Base-by-base conservation (phyloP, 2,329 filamentous ascomycete species). In the Arthrocladium fulminans region DNA sequence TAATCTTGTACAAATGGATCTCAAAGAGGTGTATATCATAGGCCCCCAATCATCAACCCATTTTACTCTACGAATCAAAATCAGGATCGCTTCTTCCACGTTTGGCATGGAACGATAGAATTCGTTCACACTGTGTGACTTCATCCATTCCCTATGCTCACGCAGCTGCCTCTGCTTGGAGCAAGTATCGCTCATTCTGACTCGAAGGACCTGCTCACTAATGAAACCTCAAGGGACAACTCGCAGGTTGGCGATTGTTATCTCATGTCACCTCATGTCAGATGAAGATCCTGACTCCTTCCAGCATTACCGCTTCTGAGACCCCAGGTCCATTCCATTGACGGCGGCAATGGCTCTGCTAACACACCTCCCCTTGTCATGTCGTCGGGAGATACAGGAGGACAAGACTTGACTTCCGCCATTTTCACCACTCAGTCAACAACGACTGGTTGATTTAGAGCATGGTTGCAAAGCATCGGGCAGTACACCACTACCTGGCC, bases 291-390 rank as follows among this genome's bases (percentile, higher is more conserved):
- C 67, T 15, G 62, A 65, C 5, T 73, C 72, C 59, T 76, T 76
- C 55, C 66, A 71, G 40, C 66, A 74, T 59, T 70, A 75, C 63
- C 68, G 67, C 44, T 70, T 76, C 58, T 75, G 67, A 63, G 73
- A 75, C 59, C 75, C 75, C 54, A 70, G 73, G 22, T 61, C 65
- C 32, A 61, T 73, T 6, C 56, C 65, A n/a, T 55, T n/a, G 42
- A 45, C 51, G 13, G 58, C 55, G 41, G 30, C 48, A 61, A 63
- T 38, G 60, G 60, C 40, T 53, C 49, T 44, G 50, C 46, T 8
- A 53, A 56, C 2, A 60, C 63, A 8, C 59, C 60, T 27, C 43
- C 58, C 22, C 50, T 63, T 47, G 20, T 44, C 48, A 6, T 46
- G 23, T 12, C 37, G 35, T 60, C 59, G 46, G 49, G 61, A 9